Base-by-base conservation (phyloP, 2,329 filamentous ascomycete genomes). In the Beauveria asiatica region DNA sequence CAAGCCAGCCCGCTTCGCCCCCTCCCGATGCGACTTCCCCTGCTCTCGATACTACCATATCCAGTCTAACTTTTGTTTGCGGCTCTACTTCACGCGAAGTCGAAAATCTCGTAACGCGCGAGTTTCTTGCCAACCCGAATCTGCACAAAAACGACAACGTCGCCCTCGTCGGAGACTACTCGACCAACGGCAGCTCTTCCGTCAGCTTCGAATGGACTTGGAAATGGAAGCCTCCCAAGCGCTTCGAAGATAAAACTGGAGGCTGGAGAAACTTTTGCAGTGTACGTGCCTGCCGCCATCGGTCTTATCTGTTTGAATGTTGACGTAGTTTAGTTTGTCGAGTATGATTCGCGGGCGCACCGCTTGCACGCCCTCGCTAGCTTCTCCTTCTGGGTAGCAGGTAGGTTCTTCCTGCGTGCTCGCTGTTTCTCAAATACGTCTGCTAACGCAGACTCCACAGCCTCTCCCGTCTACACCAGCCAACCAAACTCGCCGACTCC, bases 181-280 rank as follows among this genome's bases (percentile, higher is more conserved):
- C 84, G 3, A 99, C 94, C 0, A 85, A 82, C 37, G 92, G 93
- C n/a, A 90, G 80, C 68, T 79, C 88, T 7, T 93, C 90, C 1
- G 87, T 96, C 33, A 86, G 91, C 39, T 97, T 97, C 70, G 88
- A 93, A 65, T 99, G 93, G 92, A 87, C 88, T 8, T 99, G 94
- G 94, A 94, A 88, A 78, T 99, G 93, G 92, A 91, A 89, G 70
- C 90, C 94, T 9, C 94, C 94, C 42, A 96, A 91, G 78, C 69
- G 77, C 16, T 76, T 78, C 17, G 92, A 97, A 70, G 92, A 97
- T 70, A 85, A 84, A 68, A 90, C 89, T 33, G 91, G 92, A 61
- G 94, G 94, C 49, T 99, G 94, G 93, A 89, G 91, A 70, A 97
- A 95, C 70, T 89, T 88, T 67, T 97, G 94, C 80, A 97, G 91